phyloP scores from a whole-genome alignment of 2,329 filamentous ascomycete genomes.

The Colletotrichum sp. region DNA sequence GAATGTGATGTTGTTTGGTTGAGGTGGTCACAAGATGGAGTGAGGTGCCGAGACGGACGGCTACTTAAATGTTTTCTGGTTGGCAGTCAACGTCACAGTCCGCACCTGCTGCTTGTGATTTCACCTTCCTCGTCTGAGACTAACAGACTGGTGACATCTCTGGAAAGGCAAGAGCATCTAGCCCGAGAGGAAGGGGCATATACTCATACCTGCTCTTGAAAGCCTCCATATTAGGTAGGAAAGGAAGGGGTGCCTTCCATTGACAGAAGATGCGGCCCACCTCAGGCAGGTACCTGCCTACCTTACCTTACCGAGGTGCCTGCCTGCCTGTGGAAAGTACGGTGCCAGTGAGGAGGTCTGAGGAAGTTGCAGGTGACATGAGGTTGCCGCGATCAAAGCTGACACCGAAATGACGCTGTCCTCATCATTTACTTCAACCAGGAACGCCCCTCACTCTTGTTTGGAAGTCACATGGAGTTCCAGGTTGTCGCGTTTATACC shows the following conservation, averaged over 20 bases:
- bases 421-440: background rate
- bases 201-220: background rate
- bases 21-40: background rate
- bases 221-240: too few relatives aligned
- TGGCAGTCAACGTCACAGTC: background rate
- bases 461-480: background rate
- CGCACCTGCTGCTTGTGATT: rapidly evolving
- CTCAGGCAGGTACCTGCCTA: background rate
- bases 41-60: background rate
- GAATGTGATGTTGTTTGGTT: background rate
- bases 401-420: background rate
- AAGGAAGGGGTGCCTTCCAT: background rate
- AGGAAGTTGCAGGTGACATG: background rate
- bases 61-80: background rate
- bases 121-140: background rate
- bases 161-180: background rate
- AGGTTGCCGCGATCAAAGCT: background rate
- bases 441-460: rapidly evolving
- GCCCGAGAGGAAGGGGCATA: background rate
- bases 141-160: background rate
- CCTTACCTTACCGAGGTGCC: background rate
- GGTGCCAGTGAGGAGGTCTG: too few relatives aligned
- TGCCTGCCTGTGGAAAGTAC: background rate
- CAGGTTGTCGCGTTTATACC: too few relatives aligned
- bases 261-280: background rate